Base-by-base conservation (phyloP, 2,329 filamentous ascomycete genomes). In the Aspergillus intermedius region DNA sequence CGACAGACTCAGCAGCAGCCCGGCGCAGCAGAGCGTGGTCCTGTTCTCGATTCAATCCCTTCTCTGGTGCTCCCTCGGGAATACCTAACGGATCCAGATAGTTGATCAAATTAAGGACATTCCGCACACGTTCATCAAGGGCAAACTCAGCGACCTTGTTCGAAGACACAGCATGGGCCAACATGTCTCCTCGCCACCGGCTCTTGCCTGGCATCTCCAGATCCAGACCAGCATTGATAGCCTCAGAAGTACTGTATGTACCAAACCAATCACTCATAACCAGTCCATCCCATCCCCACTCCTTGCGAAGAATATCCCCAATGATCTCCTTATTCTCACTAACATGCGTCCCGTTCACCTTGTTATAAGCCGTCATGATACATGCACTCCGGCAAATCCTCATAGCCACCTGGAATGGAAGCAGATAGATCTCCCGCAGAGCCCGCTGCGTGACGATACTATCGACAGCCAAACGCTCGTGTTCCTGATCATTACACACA, bases 1-100 rank as follows among this genome's bases (percentile, higher is more conserved):
- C 85, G 7, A 88, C 82, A 3, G 82, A 82, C 61, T 89, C 84
- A 4, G 81, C 78, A 15, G 83, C 84, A 21, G 86, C 75, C 47
- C 77, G 75, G 15, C 87, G 77, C 19, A 88, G 77, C 42, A 89
- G 71, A 13, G 75, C 77, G 4, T 82, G 77, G 34, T 81, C 82
- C 62, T 86, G 78, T 0, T 78, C 74, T 0, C 79, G 84, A 59
- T 88, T 73, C 6, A 75, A 70, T 0, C 71, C 74, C 44, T 67
- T 70, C 61, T 84, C 81, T 0, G 74, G 70, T 0, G 77, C 79
- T 17, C 75, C 69, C 59, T 82, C 78, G 3, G 75, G 70, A 15
- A 84, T 74, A 0, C 76, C 77, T 3, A 78, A 71, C 2, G 74
- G 73, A 6, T 76, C 74, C 21, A 77, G 76, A 54, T 71, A 75